Percentiles rank a stretch among this genome's conserved stretches.
These are phyloP conservation scores for Reutealis trisperma DNA, from an alignment of 345 rosid species.

Conservation along the genomic window DNA sequence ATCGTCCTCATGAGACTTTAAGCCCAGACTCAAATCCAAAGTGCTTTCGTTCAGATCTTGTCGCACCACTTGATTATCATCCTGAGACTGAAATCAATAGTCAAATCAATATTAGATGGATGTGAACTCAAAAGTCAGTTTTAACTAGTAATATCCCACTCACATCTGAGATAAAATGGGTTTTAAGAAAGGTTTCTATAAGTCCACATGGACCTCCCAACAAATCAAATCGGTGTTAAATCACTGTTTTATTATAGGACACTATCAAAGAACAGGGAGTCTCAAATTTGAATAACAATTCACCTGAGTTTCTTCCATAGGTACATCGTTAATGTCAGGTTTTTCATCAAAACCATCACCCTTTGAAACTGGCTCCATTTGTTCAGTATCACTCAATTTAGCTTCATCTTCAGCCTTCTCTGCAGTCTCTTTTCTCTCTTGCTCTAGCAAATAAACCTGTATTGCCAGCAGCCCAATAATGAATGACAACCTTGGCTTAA, in stretches of 20 bases:
- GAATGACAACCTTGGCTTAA: background rate
- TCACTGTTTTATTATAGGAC: background rate
- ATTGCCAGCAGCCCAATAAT: constrained; percentile 30
- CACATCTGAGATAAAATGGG: background rate
- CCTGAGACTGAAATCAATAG: constrained; percentile 42
- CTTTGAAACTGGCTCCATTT: constrained; percentile 41
- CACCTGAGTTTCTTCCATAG: constrained; percentile 79
- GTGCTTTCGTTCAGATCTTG: constrained; percentile 95
- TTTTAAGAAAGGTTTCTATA: background rate
- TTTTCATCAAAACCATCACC: constrained; percentile 51
- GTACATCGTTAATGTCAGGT: constrained; percentile 75
- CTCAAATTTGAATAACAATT: constrained; percentile 1
- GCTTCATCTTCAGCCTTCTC: constrained; percentile 62
- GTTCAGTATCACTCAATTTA: constrained; percentile 45
- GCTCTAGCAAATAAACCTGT: constrained; percentile 79
- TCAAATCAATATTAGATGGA: constrained; percentile 24
- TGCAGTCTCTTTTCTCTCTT: constrained; percentile 50
- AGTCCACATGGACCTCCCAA: constrained; percentile 7
- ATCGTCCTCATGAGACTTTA: constrained; percentile 48
- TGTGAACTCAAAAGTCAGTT: background rate
- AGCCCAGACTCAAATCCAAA: constrained; percentile 68
- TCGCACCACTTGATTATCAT: constrained; percentile 48
- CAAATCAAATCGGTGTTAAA: background rate
- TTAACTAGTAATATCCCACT: background rate
- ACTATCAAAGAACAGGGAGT: background rate